A percentile compares a stretch with the other conserved stretches of the same genome.
Conservation (phyloP, 306 rosid genomes). For the Begonia loranthoides region DNA sequence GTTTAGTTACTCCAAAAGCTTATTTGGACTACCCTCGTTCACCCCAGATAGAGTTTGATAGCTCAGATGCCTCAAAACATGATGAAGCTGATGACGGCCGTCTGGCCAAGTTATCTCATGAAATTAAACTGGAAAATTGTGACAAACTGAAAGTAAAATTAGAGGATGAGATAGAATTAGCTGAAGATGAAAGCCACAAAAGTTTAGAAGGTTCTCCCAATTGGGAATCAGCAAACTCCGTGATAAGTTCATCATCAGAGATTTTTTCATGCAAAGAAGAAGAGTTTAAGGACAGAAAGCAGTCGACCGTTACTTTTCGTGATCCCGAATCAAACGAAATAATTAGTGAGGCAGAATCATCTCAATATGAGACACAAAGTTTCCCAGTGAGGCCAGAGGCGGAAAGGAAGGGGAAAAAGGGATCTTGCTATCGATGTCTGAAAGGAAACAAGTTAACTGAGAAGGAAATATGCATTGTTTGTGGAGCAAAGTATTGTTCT, state of each 20-base stretch:
- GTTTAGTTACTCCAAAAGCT: not conserved
- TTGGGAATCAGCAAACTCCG: slow-evolving; percentile 32
- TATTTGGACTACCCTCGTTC: not conserved
- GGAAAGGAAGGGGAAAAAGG: slow-evolving; percentile 45
- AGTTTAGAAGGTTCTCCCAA: slow-evolving; percentile 17
- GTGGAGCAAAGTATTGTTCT: slow-evolving; percentile 55
- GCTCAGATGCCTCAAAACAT: slow-evolving; percentile 3
- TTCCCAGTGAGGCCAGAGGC: slow-evolving; percentile 23
- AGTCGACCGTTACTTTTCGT: slow-evolving; percentile 43
- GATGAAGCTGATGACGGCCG: slow-evolving; percentile 5
- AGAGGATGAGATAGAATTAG: slow-evolving; percentile 6
- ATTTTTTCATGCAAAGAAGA: slow-evolving; percentile 25
- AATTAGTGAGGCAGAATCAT: slow-evolving; percentile 3
- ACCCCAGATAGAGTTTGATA: not conserved
- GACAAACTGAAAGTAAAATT: not conserved
- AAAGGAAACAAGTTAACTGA: slow-evolving; percentile 40
- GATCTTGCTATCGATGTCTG: slow-evolving; percentile 51
- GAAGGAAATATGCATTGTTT: slow-evolving; percentile 65
- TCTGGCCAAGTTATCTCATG: slow-evolving; percentile 2
- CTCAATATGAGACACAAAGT: slow-evolving; percentile 19
- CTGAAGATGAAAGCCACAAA: slow-evolving; percentile 13
- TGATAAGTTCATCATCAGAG: slow-evolving; percentile 33
- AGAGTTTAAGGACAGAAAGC: slow-evolving; percentile 16
- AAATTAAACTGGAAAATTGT: slow-evolving; percentile 9
- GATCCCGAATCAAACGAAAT: slow-evolving; percentile 24